A percentile compares a stretch with the other conserved stretches of the same genome.
phyloP scores from a whole-genome alignment of 2,329 filamentous ascomycete species.

The Penicillium griseofulvum region DNA sequence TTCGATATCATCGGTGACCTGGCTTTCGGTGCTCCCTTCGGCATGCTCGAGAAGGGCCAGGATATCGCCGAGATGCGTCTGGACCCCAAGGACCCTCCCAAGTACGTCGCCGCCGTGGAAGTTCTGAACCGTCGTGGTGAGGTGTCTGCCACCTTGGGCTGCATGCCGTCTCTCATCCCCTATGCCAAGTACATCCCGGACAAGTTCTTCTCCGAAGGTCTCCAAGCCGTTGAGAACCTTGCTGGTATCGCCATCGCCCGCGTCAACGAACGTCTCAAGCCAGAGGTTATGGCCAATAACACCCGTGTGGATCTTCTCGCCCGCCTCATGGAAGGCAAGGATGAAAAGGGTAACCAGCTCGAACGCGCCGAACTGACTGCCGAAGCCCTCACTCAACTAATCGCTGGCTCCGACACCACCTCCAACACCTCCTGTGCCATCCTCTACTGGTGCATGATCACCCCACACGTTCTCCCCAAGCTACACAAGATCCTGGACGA shows the following conservation, averaged over 20 bases:
- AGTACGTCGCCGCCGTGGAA: conserved; percentile 76
- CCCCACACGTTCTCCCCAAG: conserved; percentile 68
- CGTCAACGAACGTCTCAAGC: conserved; percentile 70
- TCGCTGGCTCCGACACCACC: conserved; percentile 66
- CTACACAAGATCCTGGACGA: conserved; percentile 74
- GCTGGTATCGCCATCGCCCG: conserved; percentile 84
- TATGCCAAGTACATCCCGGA: conserved; percentile 79
- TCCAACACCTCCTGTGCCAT: conserved; percentile 77
- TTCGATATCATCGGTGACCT: conserved; percentile 60
- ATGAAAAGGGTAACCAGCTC: conserved; percentile 73
- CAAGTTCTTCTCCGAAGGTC: conserved; percentile 73
- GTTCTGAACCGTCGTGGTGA: conserved; percentile 86
- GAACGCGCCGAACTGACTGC: conserved; percentile 79
- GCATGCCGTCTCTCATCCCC: conserved; percentile 69
- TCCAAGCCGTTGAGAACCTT: conserved; percentile 72
- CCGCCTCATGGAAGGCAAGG: conserved; percentile 79
- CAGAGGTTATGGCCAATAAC: conserved; percentile 58
- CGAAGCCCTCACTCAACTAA: conserved; percentile 85
- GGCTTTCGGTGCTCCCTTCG: conserved; percentile 74
- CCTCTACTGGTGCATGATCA: conserved; percentile 70
- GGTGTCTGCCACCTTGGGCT: conserved; percentile 77
- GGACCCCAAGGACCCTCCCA: conserved; percentile 59
- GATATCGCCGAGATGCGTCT: conserved; percentile 73
- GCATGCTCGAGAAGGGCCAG: conserved; percentile 74
- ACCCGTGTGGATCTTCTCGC: conserved; percentile 77